Evolutionary conservation across 768 basidiomycete genomes (phyloP), one percentile per base, ranked within the genome.

Genomic region (Leccinum rimulosum): DNA sequence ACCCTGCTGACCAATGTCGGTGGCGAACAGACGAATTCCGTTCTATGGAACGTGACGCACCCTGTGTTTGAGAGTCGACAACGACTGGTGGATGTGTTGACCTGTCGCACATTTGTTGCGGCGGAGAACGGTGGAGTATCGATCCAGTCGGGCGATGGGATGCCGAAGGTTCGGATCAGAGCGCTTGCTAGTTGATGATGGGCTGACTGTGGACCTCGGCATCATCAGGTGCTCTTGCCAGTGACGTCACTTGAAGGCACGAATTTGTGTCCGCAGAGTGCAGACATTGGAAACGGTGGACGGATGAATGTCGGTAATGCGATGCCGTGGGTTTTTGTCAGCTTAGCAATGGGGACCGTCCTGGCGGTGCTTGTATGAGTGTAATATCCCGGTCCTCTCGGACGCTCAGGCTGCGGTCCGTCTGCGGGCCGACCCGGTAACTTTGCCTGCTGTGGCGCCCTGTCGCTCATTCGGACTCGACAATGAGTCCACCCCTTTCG

Each of bases 1-100:
- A 72, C 81, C 6, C 78, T 86, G 35, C 66, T 86, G 60, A 81
- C 85, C 4, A 86, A 87, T 70, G 66, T 74, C 38, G 85, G 84
- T 35, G 75, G 67, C 54, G 60, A 67, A 50, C 73, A 74, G n/a
- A 65, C 71, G 14, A 66, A 68, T 5, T 56, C 64, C 10, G 67
- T 71, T 27, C 68, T 60, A 27, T 85, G 82, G 82, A 76, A 68
- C 22, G 75, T 83, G 38, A 75, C 74, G 5, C 68, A 71, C n/a
- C 61, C 76, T 2, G 72, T 75, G 10, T 85, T 79, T 73, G 59
- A 68, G 25, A 64, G 69, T 1, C 72, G 74, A 54, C 77, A 81
- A 63, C 67, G 54, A 33, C 73, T 87, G 8, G 76, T 86, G 33
- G 84, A 87, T 59, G 76, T 82, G 28, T 63, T 87, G 31, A 80